phyloP scores from a whole-genome alignment of 768 basidiomycete species.

The Daedaleopsis sinensis region DNA sequence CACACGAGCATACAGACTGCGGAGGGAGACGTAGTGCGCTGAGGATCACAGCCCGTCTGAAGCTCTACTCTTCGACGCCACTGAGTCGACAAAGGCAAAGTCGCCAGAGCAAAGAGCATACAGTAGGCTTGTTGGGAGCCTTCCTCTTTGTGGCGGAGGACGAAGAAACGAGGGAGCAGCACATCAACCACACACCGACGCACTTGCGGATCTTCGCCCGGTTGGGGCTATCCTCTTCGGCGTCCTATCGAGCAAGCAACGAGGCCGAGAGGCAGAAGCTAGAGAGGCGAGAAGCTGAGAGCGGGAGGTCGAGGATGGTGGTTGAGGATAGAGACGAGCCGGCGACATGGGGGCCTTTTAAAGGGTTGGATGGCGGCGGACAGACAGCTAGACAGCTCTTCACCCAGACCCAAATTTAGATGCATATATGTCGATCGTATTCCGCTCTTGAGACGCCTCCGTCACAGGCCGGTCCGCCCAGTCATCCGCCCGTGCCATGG shows the following conservation, averaged over 20 bases:
- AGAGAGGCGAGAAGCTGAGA: neutral
- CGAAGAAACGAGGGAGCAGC: neutral
- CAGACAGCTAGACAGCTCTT: neutral
- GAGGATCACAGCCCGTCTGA: neutral
- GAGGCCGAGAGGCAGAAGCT: neutral
- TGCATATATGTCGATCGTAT: neutral
- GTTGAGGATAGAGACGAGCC: neutral
- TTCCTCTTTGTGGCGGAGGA: neutral
- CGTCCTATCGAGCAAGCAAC: neutral
- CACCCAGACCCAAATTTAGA: neutral
- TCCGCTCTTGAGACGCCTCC: neutral
- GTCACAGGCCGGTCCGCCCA: no score
- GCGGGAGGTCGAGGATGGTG: neutral
- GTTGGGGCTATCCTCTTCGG: neutral
- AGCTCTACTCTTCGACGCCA: neutral
- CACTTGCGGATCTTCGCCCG: slow-evolving; percentile 1
- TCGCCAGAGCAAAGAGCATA: neutral
- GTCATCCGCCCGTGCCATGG: no score
- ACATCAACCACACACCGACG: neutral
- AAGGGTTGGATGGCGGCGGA: neutral
- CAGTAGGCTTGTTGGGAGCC: neutral
- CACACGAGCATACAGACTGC: neutral
- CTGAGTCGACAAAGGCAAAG: neutral
- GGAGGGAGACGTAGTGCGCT: neutral
- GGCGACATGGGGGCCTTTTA: neutral